Evolutionary conservation across 257 asterid genomes (phyloP).

Genomic region (Fraxinus quadrangulata): DNA sequence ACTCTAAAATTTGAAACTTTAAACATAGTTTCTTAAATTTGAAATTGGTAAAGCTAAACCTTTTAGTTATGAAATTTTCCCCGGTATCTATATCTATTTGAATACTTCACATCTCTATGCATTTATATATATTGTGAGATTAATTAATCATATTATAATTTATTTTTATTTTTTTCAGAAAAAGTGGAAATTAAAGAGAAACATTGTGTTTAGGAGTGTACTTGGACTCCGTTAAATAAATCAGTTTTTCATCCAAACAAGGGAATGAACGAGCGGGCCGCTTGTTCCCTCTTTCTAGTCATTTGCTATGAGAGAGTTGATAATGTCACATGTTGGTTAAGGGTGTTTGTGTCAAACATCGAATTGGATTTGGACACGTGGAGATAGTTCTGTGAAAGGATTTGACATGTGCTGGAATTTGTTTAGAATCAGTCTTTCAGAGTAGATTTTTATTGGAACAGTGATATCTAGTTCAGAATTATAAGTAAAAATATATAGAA

Average conservation of each 20-base stretch:
- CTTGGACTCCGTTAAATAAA: background rate
- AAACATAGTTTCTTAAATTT: too few relatives aligned
- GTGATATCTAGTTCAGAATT: too few relatives aligned
- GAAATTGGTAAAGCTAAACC: too few relatives aligned
- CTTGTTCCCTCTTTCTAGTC: conserved; percentile 15
- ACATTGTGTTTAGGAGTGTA: background rate
- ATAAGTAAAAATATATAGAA: too few relatives aligned
- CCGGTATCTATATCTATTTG: background rate
- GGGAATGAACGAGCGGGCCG: conserved; percentile 8
- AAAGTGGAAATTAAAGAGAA: background rate
- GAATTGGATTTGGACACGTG: too few relatives aligned
- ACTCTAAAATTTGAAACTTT: too few relatives aligned
- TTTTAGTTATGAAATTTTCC: too few relatives aligned
- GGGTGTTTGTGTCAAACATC: background rate
- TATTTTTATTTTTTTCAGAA: background rate
- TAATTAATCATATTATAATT: background rate
- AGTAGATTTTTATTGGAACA: too few relatives aligned
- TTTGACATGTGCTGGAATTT: too few relatives aligned
- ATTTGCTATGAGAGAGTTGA: background rate
- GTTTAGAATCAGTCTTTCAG: too few relatives aligned
- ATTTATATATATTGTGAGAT: background rate
- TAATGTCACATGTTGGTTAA: background rate
- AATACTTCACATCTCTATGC: background rate
- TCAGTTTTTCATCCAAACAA: background rate
- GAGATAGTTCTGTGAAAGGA: too few relatives aligned